Evolutionary conservation across 129 eudicot species (phyloP), one percentile per base, ranked within the genome.

Genomic region (Ambrosia artemisiifolia): DNA sequence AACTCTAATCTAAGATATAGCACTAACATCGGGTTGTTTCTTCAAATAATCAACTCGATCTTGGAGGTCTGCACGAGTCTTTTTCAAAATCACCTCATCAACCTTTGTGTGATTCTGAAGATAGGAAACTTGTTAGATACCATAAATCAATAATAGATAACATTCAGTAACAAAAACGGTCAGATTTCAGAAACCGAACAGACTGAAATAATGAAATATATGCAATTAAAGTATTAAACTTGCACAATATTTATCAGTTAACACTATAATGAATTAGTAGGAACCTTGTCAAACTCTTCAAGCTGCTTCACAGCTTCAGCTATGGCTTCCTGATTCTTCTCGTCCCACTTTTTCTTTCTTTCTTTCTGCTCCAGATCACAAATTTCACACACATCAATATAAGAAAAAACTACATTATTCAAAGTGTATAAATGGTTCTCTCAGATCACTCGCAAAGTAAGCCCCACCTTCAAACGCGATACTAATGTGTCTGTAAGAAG

Each of bases 281-380:
- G 57, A 24, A 88, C 99, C 97, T 88, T 88, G 57, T 94, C 99
- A 70, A 86, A 90, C 53, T 88, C 96, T 71, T 79, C 88, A 70
- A 94, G 94, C 71, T 86, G 82, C 85, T 88, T 90, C 70, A 94
- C 94, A 79, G 91, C 88, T 34, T 85, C 85, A 11, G 97, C 96
- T 57, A 90, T 81, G 48, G 99, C 87, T 90, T 84, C 97, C 75
- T 94, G 99, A 80, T 90, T 86, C 66, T 86, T 90, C 83, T 90
- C 94, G 61, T 90, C 97, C 97, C 97, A 94, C 57, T 56, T 94
- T 73, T 90, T 90, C 83, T 81, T 94, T 70, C 96, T 79, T 73
- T 94, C 99, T 85, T 88, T 88, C 99, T 94, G 93, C 76, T 65
- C 61, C 63, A 50, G 51, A 34, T 69, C 36, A 63, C 32, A 70